Percentiles rank a stretch among this genome's conserved stretches.
These are phyloP conservation scores for Albifimbria verrucaria DNA, from an alignment of 2,329 filamentous ascomycete genomes.

Conservation along the genomic window DNA sequence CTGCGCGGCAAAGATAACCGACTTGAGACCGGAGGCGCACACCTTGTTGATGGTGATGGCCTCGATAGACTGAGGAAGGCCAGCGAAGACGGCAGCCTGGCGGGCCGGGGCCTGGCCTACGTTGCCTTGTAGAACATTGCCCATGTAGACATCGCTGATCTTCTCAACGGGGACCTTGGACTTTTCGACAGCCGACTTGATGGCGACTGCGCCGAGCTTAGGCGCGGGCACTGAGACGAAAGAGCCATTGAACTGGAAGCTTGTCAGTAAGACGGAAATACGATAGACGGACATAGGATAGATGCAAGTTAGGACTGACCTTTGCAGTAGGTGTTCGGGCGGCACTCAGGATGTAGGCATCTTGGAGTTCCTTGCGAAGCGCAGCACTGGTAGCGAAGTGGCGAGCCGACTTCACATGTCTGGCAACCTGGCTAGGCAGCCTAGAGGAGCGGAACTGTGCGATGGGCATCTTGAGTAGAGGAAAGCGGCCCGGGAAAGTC, in stretches of 20 bases:
- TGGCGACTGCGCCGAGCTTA: constrained; percentile 84
- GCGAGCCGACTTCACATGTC: constrained; percentile 38
- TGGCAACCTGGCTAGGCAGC: constrained; percentile 31
- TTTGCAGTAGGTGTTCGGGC: constrained; percentile 87
- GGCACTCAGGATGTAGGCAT: constrained; percentile 91
- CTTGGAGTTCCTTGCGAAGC: constrained; percentile 68
- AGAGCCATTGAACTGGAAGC: constrained; percentile 81
- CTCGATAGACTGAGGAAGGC: constrained; percentile 76
- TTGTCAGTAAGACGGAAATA: constrained; percentile 4
- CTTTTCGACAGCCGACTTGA: constrained; percentile 85
- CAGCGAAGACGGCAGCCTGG: constrained; percentile 86
- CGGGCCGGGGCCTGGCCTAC: constrained; percentile 89
- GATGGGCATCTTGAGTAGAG: constrained; percentile 19
- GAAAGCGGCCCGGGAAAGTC: background rate
- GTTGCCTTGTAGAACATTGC: constrained; percentile 82
- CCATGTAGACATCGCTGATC: constrained; percentile 95
- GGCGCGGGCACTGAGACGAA: constrained; percentile 81
- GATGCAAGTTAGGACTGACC: constrained; percentile 41
- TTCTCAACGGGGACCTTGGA: constrained; percentile 76
- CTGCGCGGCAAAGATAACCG: constrained; percentile 84
- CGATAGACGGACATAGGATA: background rate
- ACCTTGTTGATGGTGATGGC: constrained; percentile 97
- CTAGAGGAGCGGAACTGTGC: constrained; percentile 31
- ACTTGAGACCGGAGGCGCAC: constrained; percentile 91
- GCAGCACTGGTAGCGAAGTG: constrained; percentile 43